Conservation (phyloP, 2,329 filamentous ascomycete genomes). For the Nannizziopsis barbatae region DNA sequence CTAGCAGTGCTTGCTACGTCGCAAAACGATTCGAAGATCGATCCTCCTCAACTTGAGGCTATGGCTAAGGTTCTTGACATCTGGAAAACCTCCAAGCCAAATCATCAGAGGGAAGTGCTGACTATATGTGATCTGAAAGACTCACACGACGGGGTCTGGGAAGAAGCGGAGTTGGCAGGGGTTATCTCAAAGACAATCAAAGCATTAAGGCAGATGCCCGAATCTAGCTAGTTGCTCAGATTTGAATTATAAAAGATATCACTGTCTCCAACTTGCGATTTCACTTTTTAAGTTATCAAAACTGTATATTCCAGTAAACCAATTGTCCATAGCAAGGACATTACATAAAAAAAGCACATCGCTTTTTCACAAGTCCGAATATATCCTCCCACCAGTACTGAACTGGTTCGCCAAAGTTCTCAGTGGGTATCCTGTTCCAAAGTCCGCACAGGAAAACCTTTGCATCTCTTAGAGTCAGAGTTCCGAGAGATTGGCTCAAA, state of each 20-base stretch:
- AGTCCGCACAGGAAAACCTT: slow-evolving; percentile 9
- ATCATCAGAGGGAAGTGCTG: slow-evolving; percentile 32
- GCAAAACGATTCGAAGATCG: slow-evolving; percentile 33
- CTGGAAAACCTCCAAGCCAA: slow-evolving; percentile 39
- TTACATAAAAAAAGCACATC: slow-evolving; percentile 13
- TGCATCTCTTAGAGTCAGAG: slow-evolving; percentile 11
- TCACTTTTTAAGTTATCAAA: background rate
- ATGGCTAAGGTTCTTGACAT: slow-evolving; percentile 44
- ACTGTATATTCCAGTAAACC: background rate
- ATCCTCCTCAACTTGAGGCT: slow-evolving; percentile 27
- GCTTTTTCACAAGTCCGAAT: slow-evolving; percentile 6
- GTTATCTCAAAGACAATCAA: slow-evolving; percentile 26
- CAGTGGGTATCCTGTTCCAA: slow-evolving; percentile 3
- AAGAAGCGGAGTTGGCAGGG: slow-evolving; percentile 31
- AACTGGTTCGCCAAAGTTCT: background rate
- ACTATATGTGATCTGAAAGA: slow-evolving; percentile 29
- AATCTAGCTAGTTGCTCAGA: background rate
- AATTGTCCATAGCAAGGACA: background rate
- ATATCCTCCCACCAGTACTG: slow-evolving; percentile 15
- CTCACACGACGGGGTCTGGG: slow-evolving; percentile 35
- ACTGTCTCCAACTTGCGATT: background rate
- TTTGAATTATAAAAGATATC: background rate
- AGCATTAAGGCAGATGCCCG: slow-evolving; percentile 21
- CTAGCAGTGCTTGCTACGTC: slow-evolving; percentile 34
- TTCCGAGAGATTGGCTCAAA: slow-evolving; percentile 13